Evolutionary conservation across 2,329 filamentous ascomycete genomes (phyloP), one percentile per base, ranked within the genome.

Genomic region (Curvularia eragrostidis): DNA sequence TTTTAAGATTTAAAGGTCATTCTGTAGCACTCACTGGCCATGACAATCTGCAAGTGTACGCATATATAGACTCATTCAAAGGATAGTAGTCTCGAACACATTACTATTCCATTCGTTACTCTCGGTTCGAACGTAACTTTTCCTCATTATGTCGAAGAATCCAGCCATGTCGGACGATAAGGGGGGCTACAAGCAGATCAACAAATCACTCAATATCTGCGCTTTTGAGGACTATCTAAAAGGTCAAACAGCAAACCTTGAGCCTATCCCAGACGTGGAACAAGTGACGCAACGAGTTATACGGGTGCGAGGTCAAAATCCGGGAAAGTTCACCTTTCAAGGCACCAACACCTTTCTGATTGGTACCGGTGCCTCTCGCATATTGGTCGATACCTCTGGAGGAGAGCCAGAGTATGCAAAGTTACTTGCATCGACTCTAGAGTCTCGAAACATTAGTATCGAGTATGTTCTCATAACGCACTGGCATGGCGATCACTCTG

Each of bases 351-450:
- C 52, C 1, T 54, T 49, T 26, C 15, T 54, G 5, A 26, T 54
- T 19, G 52, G 52, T 13, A 54, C 36, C 1, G 48, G 48, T 9
- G 2, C 48, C 18, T 42, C 28, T 23, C 47, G 47, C 21, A 48
- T 48, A 24, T 84, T 98, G n/a, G 86, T 98, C 69, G 93, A 97
- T 78, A 96, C 92, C 0, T 51, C 50, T 19, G 46, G 48, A 41
- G 58, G 58, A 15, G 46, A 52, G 23, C 74, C 69, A 28, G 69
- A 69, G 50, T 79, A 74, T 73, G 70, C 71, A 0, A 69, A 73
- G 0, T 46, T 78, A 5, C 66, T 84, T 13, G 42, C 60, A 0
- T 58, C 58, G 1, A 76, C 69, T 0, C 71, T 84, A 1, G 28
- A 54, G 1, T 53, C 69, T 2, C 36, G 43, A 0, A 48, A 58